Base-by-base conservation (phyloP, 2,329 filamentous ascomycete species). In the Emmonsiellopsis sp. region DNA sequence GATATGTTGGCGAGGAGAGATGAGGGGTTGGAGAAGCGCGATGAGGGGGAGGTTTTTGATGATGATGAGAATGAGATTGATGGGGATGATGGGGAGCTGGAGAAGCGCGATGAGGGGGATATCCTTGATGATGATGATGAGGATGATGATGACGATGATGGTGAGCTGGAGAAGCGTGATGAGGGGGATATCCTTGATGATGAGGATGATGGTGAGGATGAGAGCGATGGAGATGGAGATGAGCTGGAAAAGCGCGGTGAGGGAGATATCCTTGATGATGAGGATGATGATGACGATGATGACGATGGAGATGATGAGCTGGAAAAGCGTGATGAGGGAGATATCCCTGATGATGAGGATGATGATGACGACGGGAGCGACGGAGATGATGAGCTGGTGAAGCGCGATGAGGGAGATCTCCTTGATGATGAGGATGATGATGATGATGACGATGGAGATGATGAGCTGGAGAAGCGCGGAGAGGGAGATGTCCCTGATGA, bases 1-100 rank as follows among this genome's bases (percentile, higher is more conserved):
- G 20, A 26, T 2, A 54, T 51, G 32, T 63, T 66, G 58, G 64
- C 62, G 38, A 54, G 32, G 40, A 56, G 46, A 41, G 26, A 51
- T 37, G 7, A 5, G 13, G 40, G 20, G 20, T 7, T 9, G 49
- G 26, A 6, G 31, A 7, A 15, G 20, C n/a, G 5, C 7, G 15
- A 11, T 11, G 15, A 20, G 3, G 32, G 32, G 5, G 32, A 37
- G 3, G 3, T 7, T 15, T 3, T 34, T 6, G 7, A 46, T 2
- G n/a, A 9, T 13, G 35, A 13, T 2, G 35, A 37, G 35, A 38
- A 6, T 3, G 35, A 38, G 35, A 26, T 26, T 3, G 35, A 38
- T 38, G 35, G 3, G 9, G 35, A n/a, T 9, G 35, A 6, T 38
- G 35, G 34, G 34, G 34, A 9, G 35, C 35, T 38, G 6, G 35